Evolutionary conservation across 2,329 filamentous ascomycete genomes (phyloP).

Genomic region (Paramyrothecium roridum): DNA sequence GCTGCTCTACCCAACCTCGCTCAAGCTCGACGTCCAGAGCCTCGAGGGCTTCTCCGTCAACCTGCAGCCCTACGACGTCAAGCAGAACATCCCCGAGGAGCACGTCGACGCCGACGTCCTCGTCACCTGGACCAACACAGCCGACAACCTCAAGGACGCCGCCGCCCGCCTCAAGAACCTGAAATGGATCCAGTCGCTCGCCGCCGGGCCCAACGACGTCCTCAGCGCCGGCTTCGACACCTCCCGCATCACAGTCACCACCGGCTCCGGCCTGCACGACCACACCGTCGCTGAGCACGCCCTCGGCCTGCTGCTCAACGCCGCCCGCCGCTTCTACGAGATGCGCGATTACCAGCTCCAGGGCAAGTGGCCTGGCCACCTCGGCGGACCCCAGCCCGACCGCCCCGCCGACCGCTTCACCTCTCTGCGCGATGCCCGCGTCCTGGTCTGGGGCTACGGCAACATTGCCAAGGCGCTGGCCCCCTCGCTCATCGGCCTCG

Average conservation of each 20-base stretch:
- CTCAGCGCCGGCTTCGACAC: slow-evolving; percentile 58
- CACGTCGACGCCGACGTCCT: slow-evolving; percentile 58
- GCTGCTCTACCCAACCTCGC: slow-evolving; percentile 64
- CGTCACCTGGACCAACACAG: slow-evolving; percentile 59
- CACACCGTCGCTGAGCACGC: slow-evolving; percentile 64
- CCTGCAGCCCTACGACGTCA: slow-evolving; percentile 60
- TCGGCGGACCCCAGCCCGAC: slow-evolving; percentile 59
- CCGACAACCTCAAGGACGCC: slow-evolving; percentile 57
- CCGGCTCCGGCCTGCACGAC: slow-evolving; percentile 62
- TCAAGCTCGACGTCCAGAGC: slow-evolving; percentile 50
- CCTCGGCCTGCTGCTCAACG: slow-evolving; percentile 52
- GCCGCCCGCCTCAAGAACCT: slow-evolving; percentile 52
- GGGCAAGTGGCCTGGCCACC: slow-evolving; percentile 56
- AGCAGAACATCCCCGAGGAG: slow-evolving; percentile 50
- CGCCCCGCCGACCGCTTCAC: slow-evolving; percentile 55
- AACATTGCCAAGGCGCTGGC: slow-evolving; percentile 62
- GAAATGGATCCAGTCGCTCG: slow-evolving; percentile 64
- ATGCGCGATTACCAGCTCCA: slow-evolving; percentile 61
- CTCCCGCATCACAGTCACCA: slow-evolving; percentile 48
- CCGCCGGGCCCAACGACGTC: slow-evolving; percentile 64
- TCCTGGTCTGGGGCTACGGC: slow-evolving; percentile 63
- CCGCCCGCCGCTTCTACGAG: slow-evolving; percentile 56
- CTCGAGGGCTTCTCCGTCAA: slow-evolving; percentile 57
- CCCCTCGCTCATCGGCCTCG: slow-evolving; percentile 50
- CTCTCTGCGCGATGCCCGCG: slow-evolving; percentile 54